Evolutionary conservation across 148 eudicot genomes (phyloP).

Genomic region (Rhododendron simsii): DNA sequence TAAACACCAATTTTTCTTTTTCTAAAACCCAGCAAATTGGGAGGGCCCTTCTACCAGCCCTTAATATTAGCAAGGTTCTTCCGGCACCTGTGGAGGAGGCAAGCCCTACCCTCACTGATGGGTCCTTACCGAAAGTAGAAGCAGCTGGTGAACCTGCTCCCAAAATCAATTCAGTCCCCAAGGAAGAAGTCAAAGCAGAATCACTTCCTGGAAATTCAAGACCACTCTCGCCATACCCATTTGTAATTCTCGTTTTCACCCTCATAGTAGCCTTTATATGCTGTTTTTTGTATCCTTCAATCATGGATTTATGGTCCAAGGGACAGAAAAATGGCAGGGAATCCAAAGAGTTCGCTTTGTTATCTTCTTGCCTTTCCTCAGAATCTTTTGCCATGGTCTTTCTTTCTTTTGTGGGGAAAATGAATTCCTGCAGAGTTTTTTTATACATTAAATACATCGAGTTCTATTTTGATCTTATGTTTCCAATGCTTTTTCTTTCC

Average conservation of each 20-base stretch:
- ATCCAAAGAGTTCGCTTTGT: not conserved
- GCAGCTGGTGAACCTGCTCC: conserved; percentile 36
- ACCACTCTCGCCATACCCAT: conserved; percentile 83
- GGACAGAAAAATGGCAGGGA: not conserved
- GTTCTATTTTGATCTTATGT: not conserved
- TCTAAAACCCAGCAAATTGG: conserved; percentile 65
- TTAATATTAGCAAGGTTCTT: conserved; percentile 47
- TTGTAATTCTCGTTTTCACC: conserved; percentile 32
- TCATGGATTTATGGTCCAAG: not conserved
- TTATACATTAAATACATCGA: not conserved
- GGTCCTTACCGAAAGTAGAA: conserved; percentile 34
- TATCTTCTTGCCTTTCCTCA: not conserved
- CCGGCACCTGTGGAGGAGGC: conserved; percentile 66
- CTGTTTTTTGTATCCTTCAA: not conserved
- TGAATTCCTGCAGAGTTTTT: not conserved
- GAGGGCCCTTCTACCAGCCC: conserved; percentile 64
- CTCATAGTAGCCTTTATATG: not conserved
- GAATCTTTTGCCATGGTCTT: not conserved
- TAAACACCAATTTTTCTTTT: not conserved
- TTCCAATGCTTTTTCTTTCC: not conserved
- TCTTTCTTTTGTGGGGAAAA: not conserved
- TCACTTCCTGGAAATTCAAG: conserved; percentile 38
- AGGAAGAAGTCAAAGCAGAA: conserved; percentile 49
- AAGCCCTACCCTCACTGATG: conserved; percentile 19
- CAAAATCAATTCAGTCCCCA: conserved; percentile 52